A percentile compares a stretch with the other conserved stretches of the same genome.
Evolutionary conservation across 225 moss, liverwort and hornwort species (phyloP).

Genomic region (Polytrichum commune): DNA sequence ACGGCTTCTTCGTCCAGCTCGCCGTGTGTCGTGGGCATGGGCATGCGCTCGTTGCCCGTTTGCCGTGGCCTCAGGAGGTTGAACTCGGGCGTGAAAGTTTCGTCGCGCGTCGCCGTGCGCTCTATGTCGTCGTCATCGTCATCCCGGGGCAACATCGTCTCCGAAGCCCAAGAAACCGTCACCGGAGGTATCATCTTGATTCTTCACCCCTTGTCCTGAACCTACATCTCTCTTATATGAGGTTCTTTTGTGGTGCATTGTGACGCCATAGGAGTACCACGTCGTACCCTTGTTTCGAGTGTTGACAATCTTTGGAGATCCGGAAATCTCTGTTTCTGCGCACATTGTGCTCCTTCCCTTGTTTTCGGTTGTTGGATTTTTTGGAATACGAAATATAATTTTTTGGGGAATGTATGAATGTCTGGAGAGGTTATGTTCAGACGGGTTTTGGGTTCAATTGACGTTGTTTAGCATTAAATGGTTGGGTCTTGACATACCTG

Average conservation of each 20-base stretch:
- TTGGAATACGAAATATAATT: too few species aligned
- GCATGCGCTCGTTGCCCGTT: conserved; percentile 41
- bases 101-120: conserved; percentile 17
- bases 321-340: not conserved
- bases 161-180: conserved; percentile 77
- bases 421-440: too few species aligned
- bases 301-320: not conserved
- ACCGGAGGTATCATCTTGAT: conserved; percentile 46
- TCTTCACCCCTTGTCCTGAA: too few species aligned
- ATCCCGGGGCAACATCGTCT: conserved; percentile 42
- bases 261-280: too few species aligned
- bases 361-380: too few species aligned
- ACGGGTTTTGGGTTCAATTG: too few species aligned
- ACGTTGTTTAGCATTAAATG: too few species aligned
- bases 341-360: not conserved
- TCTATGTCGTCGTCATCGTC: conserved; percentile 16
- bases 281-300: not conserved
- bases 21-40: conserved; percentile 24
- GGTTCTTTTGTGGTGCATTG: too few species aligned
- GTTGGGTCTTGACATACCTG: too few species aligned
- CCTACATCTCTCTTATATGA: too few species aligned
- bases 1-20: not conserved
- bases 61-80: conserved; percentile 55
- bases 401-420: too few species aligned
- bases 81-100: conserved; percentile 18